Evolutionary conservation across 75 land plant species (phyloP).

Genomic region (Selaginella moellendorffii): DNA sequence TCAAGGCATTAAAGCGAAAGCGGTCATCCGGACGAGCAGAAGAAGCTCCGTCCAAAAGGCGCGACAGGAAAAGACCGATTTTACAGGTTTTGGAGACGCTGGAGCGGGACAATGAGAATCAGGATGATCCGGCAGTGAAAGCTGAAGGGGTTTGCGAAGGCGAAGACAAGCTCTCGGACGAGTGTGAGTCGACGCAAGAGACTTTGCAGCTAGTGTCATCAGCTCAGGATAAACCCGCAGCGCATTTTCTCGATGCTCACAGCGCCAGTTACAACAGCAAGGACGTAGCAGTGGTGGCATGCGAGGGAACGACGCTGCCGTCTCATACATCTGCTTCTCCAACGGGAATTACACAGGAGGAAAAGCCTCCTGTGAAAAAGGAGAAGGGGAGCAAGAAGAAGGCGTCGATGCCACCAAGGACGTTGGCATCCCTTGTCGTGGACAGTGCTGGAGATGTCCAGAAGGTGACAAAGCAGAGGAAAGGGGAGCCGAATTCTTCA

Average conservation of each 20-base stretch:
- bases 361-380: neutral
- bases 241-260: neutral
- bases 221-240: neutral
- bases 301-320: too few relatives aligned
- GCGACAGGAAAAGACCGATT: neutral
- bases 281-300: neutral
- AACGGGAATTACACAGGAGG: too few relatives aligned
- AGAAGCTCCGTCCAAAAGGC: neutral
- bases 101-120: too few relatives aligned
- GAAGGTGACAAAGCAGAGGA: neutral
- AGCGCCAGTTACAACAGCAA: neutral
- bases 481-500: neutral
- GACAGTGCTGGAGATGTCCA: neutral
- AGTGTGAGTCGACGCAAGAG: neutral
- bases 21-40: neutral
- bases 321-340: too few relatives aligned
- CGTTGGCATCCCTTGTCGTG: neutral
- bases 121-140: too few relatives aligned
- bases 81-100: neutral
- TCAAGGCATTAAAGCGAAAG: neutral
- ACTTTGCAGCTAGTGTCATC: neutral
- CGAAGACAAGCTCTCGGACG: neutral
- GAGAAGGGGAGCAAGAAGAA: neutral
- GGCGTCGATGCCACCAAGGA: neutral
- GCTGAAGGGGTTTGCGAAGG: too few relatives aligned